Percentiles rank a stretch among this genome's conserved stretches.
Conservation (phyloP, 176 grass and related monocot species). For the Triticum aestivum region DNA sequence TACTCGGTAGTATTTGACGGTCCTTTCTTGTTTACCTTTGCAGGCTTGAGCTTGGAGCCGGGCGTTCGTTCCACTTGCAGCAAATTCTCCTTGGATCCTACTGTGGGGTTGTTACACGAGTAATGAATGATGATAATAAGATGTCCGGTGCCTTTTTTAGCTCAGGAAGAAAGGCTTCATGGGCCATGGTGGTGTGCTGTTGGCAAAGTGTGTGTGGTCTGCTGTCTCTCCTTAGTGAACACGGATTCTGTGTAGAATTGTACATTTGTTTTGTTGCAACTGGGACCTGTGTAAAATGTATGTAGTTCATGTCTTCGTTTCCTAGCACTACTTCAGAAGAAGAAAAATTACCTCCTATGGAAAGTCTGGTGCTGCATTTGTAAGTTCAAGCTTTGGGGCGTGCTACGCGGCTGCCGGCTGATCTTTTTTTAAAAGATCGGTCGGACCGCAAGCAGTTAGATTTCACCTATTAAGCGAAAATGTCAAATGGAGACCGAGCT, state of each 20-base stretch:
- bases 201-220: conserved; percentile 1
- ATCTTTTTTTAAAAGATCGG: no score
- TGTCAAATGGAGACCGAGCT: no score
- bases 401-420: no score
- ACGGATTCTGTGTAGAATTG: conserved; percentile 26
- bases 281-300: conserved; percentile 24
- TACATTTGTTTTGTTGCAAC: conserved; percentile 11
- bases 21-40: background rate
- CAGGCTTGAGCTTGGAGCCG: conserved; percentile 31
- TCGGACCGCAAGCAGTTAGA: no score
- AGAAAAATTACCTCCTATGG: background rate
- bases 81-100: background rate
- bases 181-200: background rate
- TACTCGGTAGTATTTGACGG: background rate
- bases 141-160: background rate
- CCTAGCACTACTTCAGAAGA: background rate
- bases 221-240: background rate
- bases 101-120: background rate
- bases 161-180: background rate
- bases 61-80: background rate
- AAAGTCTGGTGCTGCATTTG: background rate
- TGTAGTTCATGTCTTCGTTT: background rate
- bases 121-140: background rate
- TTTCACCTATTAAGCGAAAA: no score
- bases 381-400: background rate